Base-by-base conservation (phyloP, 2,329 filamentous ascomycete species). In the Trichoderma pleuroti region DNA sequence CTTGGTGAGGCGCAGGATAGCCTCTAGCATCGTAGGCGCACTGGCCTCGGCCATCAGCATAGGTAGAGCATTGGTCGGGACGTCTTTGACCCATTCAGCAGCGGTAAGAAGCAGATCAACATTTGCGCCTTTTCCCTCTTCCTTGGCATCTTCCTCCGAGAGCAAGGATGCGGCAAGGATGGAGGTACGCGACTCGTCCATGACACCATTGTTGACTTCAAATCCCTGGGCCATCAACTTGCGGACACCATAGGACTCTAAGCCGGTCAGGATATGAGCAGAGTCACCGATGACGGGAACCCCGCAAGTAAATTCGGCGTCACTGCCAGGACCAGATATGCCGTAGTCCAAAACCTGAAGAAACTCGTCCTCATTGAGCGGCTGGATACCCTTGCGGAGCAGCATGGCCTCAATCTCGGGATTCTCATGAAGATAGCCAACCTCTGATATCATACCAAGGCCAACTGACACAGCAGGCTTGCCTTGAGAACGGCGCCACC, bases 351-450 rank as follows among this genome's bases (percentile, higher is more conserved):
- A 11, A 8, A 76, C 71, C 56, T 78, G 76, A 1, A 80, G 70
- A n/a, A 79, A 71, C 70, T 79, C 77, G 3, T 75, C 68, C 65
- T 80, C 79, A 49, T 76, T 77, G 34, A 82, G 72, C 0, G 78
- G 74, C 39, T 80, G 77, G 57, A 82, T 77, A 2, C 79, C 82
- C 39, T 78, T 79, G 16, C 80, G 78, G 7, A 74, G 71, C 4
- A 83, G 75, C 10, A 79, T 65, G 2, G 73, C 75, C 71, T 82
- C 79, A 21, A 83, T 77, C 3, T 80, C 78, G 0, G 76, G 77
- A 52, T 80, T 78, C 36, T 82, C 79, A 63, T 78, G 75, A 3
- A 82, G 72, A 67, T 79, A 78, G 26, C 81, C 81, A 5, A 82
- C 80, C 21, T 80, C 80, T 8, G 76, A 76, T 54, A 83, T 78